phyloP scores from a whole-genome alignment of 352 stramenopile genomes.

The Globisporangium spinosum region DNA sequence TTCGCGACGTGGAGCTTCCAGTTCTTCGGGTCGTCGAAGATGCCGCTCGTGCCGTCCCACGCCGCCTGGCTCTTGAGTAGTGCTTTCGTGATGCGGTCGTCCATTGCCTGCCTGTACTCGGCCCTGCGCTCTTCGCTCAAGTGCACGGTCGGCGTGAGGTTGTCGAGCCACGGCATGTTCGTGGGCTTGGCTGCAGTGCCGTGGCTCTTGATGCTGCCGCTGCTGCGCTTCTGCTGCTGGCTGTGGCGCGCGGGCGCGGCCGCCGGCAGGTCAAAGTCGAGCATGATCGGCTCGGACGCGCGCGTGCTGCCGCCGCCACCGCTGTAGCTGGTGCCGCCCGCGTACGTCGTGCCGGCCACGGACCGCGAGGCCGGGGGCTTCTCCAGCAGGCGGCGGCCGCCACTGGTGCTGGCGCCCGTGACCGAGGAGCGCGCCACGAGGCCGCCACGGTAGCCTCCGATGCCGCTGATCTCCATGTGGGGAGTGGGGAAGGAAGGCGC shows the following conservation, averaged over 20 bases:
- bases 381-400: neutral
- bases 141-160: constrained; percentile 12
- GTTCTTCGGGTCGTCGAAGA: constrained; percentile 55
- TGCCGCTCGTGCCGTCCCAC: constrained; percentile 55
- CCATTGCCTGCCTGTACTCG: constrained; percentile 19
- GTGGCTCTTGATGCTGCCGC: neutral
- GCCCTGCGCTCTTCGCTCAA: constrained; percentile 10
- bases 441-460: constrained; percentile 8
- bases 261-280: constrained; percentile 18
- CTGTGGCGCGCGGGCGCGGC: neutral
- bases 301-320: neutral
- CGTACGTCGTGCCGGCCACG: neutral
- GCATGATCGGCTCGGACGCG: constrained; percentile 17
- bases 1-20: constrained; percentile 66
- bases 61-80: constrained; percentile 44
- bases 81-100: constrained; percentile 33
- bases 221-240: neutral
- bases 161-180: constrained; percentile 8
- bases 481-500: too few species aligned
- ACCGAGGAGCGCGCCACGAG: neutral
- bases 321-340: neutral
- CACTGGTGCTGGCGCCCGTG: neutral
- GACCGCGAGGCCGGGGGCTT: constrained; percentile 8
- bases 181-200: neutral
- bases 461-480: constrained; percentile 17